phyloP scores from a whole-genome alignment of 257 asterid genomes.

The Nicotiana knightiana region DNA sequence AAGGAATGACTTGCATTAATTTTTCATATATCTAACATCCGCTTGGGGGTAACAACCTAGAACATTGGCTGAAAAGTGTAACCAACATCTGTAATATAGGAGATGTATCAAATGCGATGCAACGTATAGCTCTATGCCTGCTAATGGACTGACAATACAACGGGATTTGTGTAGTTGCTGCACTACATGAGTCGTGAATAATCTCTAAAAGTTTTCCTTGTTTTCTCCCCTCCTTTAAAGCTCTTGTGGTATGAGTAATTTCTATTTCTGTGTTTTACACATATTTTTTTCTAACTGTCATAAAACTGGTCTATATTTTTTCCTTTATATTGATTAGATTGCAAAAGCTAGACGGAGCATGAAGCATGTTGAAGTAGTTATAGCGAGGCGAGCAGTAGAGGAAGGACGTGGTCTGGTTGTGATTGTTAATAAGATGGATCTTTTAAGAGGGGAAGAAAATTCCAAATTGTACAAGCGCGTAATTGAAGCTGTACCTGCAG shows the following conservation, averaged over 20 bases:
- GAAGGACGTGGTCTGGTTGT: constrained; percentile 94
- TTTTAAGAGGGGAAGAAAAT: constrained; percentile 53
- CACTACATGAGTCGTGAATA: not conserved
- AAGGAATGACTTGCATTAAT: too few relatives aligned
- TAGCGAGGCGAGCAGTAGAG: constrained; percentile 91
- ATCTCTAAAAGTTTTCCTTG: not conserved
- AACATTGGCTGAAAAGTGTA: not conserved
- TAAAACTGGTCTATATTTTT: not conserved
- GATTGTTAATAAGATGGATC: constrained; percentile 90
- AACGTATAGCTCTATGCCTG: not conserved
- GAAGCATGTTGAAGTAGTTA: constrained; percentile 95
- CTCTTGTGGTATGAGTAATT: not conserved
- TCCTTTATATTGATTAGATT: constrained; percentile 43
- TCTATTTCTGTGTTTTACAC: not conserved
- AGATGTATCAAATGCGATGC: not conserved
- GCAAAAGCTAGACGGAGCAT: constrained; percentile 63
- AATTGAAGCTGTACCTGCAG: constrained; percentile 69
- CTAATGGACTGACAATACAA: not conserved
- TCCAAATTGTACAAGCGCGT: constrained; percentile 49
- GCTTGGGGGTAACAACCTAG: not conserved
- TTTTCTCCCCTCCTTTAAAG: not conserved
- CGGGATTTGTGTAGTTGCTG: not conserved
- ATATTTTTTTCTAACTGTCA: not conserved
- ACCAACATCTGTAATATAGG: not conserved
- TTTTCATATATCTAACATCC: not conserved